These are phyloP conservation scores for Botrytis elliptica DNA, from an alignment of 2,329 filamentous ascomycete genomes.

Conservation along the genomic window DNA sequence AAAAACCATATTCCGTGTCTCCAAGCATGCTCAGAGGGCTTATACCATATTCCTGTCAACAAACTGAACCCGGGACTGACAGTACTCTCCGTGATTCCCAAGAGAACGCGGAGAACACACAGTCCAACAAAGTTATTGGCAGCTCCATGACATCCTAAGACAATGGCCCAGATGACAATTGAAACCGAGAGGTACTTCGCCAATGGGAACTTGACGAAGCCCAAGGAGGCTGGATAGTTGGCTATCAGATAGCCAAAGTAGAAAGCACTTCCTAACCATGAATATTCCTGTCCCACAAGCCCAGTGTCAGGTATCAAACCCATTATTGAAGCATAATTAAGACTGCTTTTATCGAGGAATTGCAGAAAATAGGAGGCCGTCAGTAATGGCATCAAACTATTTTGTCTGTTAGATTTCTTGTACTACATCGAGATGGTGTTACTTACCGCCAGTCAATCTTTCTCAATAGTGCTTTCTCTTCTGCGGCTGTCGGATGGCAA, in stretches of 20 bases:
- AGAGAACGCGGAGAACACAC: constrained; percentile 33
- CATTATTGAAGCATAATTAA: constrained; percentile 44
- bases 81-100: constrained; percentile 33
- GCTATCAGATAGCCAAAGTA: constrained; percentile 42
- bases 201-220: constrained; percentile 43
- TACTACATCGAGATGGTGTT: background rate
- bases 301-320: constrained; percentile 46
- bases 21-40: constrained; percentile 21
- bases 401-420: background rate
- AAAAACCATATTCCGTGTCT: constrained; percentile 23
- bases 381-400: constrained; percentile 13
- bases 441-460: constrained; percentile 10
- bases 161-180: constrained; percentile 61
- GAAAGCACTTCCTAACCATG: constrained; percentile 48
- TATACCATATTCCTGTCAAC: constrained; percentile 40
- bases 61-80: constrained; percentile 39
- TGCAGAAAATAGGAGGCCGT: constrained; percentile 11
- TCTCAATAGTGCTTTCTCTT: constrained; percentile 1
- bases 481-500: background rate
- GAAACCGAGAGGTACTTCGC: constrained; percentile 64
- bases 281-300: constrained; percentile 45
- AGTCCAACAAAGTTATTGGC: constrained; percentile 29
- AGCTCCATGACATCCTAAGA: constrained; percentile 28
- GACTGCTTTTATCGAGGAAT: constrained; percentile 20
- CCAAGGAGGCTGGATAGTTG: constrained; percentile 25